Percentiles rank a stretch among this genome's conserved stretches.
phyloP scores from a whole-genome alignment of 345 rosid species.

The Populus ilicifolia region DNA sequence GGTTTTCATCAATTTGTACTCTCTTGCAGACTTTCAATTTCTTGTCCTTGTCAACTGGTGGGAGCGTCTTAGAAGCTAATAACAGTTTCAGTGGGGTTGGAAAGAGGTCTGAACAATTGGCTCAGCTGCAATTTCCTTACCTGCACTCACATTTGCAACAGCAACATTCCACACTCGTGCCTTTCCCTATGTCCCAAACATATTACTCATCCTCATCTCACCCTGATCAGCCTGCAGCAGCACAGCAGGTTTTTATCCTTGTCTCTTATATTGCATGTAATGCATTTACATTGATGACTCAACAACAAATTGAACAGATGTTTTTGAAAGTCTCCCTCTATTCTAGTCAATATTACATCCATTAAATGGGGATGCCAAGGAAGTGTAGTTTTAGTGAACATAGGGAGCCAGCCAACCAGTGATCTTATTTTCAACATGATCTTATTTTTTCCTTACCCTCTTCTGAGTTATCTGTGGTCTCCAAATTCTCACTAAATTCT shows the following conservation, averaged over 20 bases:
- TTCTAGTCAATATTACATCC: neutral
- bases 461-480: neutral
- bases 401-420: neutral
- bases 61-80: slow-evolving; percentile 21
- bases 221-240: slow-evolving; percentile 35
- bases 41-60: slow-evolving; percentile 52
- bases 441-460: neutral
- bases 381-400: neutral
- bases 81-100: slow-evolving; percentile 17
- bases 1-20: slow-evolving; percentile 16
- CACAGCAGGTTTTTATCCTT: slow-evolving; percentile 53
- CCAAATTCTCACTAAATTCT: neutral
- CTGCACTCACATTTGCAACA: slow-evolving; percentile 31
- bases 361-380: neutral
- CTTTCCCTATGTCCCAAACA: slow-evolving; percentile 29
- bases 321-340: neutral
- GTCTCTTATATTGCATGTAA: neutral
- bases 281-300: neutral
- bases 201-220: slow-evolving; percentile 30
- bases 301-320: neutral
- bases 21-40: slow-evolving; percentile 56
- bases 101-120: slow-evolving; percentile 24
- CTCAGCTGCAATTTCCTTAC: slow-evolving; percentile 38
- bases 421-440: neutral
- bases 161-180: slow-evolving; percentile 32